Conservation (phyloP, 106 monocot species). For the Acorus gramineus region DNA sequence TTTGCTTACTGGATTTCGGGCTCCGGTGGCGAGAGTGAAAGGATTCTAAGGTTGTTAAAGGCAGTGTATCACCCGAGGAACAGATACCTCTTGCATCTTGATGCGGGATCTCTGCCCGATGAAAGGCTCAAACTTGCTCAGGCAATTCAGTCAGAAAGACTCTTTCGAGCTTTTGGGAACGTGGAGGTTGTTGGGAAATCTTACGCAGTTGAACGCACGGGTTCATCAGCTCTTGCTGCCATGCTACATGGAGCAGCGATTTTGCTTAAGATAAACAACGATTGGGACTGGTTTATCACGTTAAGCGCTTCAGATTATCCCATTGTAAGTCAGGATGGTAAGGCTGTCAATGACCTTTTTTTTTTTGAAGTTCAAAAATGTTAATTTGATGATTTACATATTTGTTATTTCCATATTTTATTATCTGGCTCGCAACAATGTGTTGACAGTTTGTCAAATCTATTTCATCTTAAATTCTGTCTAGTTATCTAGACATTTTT, state of each 20-base stretch:
- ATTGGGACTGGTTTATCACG: constrained; percentile 91
- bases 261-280: constrained; percentile 36
- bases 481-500: too few relatives aligned
- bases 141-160: constrained; percentile 25
- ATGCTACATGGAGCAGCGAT: constrained; percentile 73
- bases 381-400: background rate
- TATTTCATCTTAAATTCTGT: too few relatives aligned
- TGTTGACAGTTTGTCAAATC: too few relatives aligned
- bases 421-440: too few relatives aligned
- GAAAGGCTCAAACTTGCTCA: constrained; percentile 42
- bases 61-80: constrained; percentile 86
- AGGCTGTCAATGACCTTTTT: background rate
- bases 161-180: constrained; percentile 55
- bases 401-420: background rate
- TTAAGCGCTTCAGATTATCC: constrained; percentile 83
- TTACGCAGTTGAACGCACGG: constrained; percentile 53
- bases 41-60: constrained; percentile 56
- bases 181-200: constrained; percentile 59
- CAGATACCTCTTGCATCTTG: constrained; percentile 68
- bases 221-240: constrained; percentile 49
- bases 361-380: background rate
- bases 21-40: constrained; percentile 35
- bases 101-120: constrained; percentile 28
- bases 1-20: constrained; percentile 84
- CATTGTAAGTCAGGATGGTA: constrained; percentile 81